Evolutionary conservation across 345 rosid species (phyloP).

Genomic region (Sapria himalayana): DNA sequence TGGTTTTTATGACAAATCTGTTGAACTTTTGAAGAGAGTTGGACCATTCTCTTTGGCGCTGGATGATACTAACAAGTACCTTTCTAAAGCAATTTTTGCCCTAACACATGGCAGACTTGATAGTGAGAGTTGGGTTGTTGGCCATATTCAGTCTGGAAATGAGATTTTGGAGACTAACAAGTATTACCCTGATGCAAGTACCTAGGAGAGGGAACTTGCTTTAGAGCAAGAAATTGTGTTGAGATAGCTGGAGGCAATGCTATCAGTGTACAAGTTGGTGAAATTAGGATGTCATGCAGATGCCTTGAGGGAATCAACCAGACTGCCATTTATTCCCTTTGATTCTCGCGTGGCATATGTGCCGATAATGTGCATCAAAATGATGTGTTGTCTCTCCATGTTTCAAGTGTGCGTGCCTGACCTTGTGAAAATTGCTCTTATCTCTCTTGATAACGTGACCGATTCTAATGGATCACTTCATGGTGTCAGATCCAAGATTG

Average conservation of each 20-base stretch:
- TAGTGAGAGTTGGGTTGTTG: conserved; percentile 77
- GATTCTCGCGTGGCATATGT: conserved; percentile 64
- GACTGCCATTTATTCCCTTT: conserved; percentile 67
- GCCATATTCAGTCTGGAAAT: conserved; percentile 73
- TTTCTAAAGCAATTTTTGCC: conserved; percentile 74
- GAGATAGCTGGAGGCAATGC: conserved; percentile 89
- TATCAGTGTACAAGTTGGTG: conserved; percentile 52
- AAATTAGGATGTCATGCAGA: conserved; percentile 53
- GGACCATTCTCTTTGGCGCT: conserved; percentile 85
- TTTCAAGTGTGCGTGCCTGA: conserved; percentile 77
- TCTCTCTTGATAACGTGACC: conserved; percentile 64
- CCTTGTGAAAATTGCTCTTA: conserved; percentile 59
- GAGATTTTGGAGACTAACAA: conserved; percentile 67
- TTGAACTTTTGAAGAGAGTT: conserved; percentile 78
- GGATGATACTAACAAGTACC: conserved; percentile 74
- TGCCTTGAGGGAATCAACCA: conserved; percentile 79
- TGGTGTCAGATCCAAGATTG: conserved; percentile 82
- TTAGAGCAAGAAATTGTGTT: conserved; percentile 72
- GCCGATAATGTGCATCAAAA: conserved; percentile 32
- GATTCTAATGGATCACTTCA: conserved; percentile 83
- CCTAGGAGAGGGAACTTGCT: conserved; percentile 57
- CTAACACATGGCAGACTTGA: conserved; percentile 70
- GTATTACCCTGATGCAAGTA: conserved; percentile 76
- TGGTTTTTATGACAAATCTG: conserved; percentile 76
- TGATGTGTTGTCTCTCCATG: conserved; percentile 45